These are phyloP conservation scores for Entomophthora muscae DNA, from an alignment of 371 early-diverging fungal genomes.

Conservation along the genomic window DNA sequence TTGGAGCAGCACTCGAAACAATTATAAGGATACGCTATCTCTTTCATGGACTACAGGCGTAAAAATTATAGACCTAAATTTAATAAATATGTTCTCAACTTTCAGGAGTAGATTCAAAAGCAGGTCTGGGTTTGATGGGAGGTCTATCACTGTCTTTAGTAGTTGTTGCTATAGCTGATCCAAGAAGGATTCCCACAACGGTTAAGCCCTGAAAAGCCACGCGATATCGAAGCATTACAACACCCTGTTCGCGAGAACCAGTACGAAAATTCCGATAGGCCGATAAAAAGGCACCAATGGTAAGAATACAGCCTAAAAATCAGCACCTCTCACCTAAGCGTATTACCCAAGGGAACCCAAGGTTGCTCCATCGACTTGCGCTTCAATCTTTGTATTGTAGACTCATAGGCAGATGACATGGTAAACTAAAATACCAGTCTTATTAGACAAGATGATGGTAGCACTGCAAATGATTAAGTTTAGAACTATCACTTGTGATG, in stretches of 20 bases:
- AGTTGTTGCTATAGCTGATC: background rate
- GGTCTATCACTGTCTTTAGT: background rate
- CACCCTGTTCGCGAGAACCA: background rate
- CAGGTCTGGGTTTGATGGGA: background rate
- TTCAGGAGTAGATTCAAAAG: background rate
- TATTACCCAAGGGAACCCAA: conserved; percentile 9
- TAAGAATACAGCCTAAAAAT: background rate
- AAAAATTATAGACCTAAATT: too few relatives aligned
- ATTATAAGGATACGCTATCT: too few relatives aligned
- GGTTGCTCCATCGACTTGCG: conserved; percentile 4
- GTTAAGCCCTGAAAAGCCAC: conserved; percentile 9
- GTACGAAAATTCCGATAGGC: conserved; percentile 1
- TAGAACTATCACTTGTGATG: too few relatives aligned
- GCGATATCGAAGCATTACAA: conserved; percentile 1
- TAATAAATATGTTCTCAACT: too few relatives aligned
- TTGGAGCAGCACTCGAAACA: too few relatives aligned
- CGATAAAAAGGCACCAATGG: background rate
- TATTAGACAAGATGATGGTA: too few relatives aligned
- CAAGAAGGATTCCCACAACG: background rate
- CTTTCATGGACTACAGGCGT: too few relatives aligned
- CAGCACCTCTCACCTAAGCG: background rate
- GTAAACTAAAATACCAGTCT: background rate
- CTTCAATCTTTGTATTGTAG: conserved; percentile 1
- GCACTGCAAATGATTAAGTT: too few relatives aligned
- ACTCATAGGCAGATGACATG: background rate